These are phyloP conservation scores for Murraya koenigii DNA, from an alignment of 345 rosid species.

Conservation along the genomic window DNA sequence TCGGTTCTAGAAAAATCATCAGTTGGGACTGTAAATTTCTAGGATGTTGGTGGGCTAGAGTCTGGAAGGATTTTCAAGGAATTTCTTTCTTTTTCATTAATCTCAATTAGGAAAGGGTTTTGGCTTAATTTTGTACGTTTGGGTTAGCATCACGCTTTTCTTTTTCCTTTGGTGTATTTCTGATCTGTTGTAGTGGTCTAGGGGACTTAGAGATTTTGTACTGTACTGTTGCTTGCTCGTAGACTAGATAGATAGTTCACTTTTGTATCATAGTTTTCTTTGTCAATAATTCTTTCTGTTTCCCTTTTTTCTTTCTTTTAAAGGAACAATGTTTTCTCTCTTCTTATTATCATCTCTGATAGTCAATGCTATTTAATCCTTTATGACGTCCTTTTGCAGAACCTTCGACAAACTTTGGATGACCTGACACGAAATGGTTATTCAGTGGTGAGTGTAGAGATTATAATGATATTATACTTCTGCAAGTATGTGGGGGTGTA, in stretches of 20 bases:
- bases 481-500: background rate
- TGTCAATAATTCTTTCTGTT: background rate
- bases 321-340: background rate
- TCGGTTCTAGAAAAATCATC: background rate
- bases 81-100: background rate
- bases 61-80: background rate
- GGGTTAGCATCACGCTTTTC: background rate
- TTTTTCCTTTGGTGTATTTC: background rate
- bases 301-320: background rate
- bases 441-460: constrained; percentile 73
- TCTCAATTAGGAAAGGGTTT: background rate
- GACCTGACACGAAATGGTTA: constrained; percentile 79
- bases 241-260: background rate
- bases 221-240: background rate
- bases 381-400: constrained; percentile 49
- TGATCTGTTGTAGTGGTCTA: background rate
- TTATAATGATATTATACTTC: constrained; percentile 3
- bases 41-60: background rate
- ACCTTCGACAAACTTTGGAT: constrained; percentile 96
- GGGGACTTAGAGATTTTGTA: background rate
- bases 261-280: background rate
- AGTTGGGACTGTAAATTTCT: background rate
- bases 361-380: background rate
- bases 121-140: background rate
- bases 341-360: background rate